Percentiles rank a stretch among this genome's conserved stretches.
phyloP scores from a whole-genome alignment of 2,329 filamentous ascomycete species.

The Phyllachora maydis region DNA sequence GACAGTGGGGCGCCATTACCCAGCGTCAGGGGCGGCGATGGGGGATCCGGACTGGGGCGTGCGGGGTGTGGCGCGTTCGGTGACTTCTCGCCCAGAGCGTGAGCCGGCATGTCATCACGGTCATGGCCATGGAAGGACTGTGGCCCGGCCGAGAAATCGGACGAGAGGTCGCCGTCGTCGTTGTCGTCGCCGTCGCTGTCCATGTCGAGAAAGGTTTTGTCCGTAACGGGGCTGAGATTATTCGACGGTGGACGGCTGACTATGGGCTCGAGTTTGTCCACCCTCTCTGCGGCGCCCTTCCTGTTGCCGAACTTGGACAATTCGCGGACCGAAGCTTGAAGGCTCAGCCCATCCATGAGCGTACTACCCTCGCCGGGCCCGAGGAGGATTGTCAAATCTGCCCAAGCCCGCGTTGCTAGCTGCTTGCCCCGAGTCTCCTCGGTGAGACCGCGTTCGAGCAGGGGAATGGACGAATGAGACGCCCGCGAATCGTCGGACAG shows the following conservation, averaged over 20 bases:
- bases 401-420: conserved; percentile 24
- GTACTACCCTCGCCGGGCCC: conserved; percentile 18
- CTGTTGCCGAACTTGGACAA: conserved; percentile 33
- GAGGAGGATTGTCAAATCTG: conserved; percentile 30
- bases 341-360: no score
- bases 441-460: conserved; percentile 50
- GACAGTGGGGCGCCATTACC: conserved; percentile 23
- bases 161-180: conserved; percentile 38
- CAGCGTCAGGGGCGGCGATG: conserved; percentile 25
- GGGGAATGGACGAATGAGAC: conserved; percentile 58
- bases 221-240: conserved; percentile 7
- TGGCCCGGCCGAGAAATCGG: conserved; percentile 37
- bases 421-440: conserved; percentile 23
- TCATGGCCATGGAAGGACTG: conserved; percentile 15
- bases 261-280: conserved; percentile 19
- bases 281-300: conserved; percentile 29
- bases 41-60: conserved; percentile 10
- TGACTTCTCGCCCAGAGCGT: conserved; percentile 12
- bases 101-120: conserved; percentile 11
- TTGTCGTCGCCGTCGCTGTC: no score
- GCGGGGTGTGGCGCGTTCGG: conserved; percentile 10
- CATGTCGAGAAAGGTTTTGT: conserved; percentile 24
- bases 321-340: no score
- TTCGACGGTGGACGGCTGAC: conserved; percentile 10
- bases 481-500: conserved; percentile 43